Conservation (phyloP, 129 eudicot genomes). For the Flaveria ramosissima region DNA sequence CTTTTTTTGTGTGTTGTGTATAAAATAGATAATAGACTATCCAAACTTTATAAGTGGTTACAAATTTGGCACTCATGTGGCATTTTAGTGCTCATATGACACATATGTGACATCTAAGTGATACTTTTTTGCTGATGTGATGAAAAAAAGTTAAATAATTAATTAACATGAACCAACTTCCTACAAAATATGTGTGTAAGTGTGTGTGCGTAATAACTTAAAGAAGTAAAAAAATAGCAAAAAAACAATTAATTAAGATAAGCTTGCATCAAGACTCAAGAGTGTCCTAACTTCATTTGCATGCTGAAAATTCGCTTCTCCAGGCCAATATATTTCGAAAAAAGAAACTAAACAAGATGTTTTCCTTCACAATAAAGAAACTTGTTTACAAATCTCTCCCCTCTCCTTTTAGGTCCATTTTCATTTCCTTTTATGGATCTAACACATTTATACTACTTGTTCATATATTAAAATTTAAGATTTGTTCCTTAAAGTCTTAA, state of each 20-base stretch:
- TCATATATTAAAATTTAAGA: too few species aligned
- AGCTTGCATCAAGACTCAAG: constrained; percentile 6
- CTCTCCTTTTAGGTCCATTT: neutral
- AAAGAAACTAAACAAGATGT: constrained; percentile 26
- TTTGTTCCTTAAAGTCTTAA: too few species aligned
- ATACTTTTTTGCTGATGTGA: too few species aligned
- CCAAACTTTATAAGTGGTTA: too few species aligned
- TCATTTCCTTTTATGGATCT: constrained; percentile 3
- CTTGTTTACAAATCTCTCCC: constrained; percentile 7
- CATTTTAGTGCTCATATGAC: too few species aligned
- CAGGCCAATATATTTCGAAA: constrained; percentile 17
- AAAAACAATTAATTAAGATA: constrained; percentile 6
- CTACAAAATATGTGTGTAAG: too few species aligned
- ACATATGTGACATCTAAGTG: too few species aligned
- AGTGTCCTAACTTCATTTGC: constrained; percentile 25
- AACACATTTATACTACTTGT: neutral
- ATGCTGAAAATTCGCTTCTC: constrained; percentile 2
- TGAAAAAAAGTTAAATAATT: too few species aligned
- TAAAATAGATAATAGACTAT: too few species aligned
- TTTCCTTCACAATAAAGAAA: constrained; percentile 30
- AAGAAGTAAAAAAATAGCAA: neutral
- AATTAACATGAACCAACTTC: too few species aligned
- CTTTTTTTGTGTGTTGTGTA: too few species aligned
- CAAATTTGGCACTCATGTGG: too few species aligned
- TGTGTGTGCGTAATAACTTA: neutral